A percentile compares a stretch with the other conserved stretches of the same genome.
These are phyloP conservation scores for Fusarium agapanthi DNA, from an alignment of 2,329 filamentous ascomycete genomes.

Conservation along the genomic window DNA sequence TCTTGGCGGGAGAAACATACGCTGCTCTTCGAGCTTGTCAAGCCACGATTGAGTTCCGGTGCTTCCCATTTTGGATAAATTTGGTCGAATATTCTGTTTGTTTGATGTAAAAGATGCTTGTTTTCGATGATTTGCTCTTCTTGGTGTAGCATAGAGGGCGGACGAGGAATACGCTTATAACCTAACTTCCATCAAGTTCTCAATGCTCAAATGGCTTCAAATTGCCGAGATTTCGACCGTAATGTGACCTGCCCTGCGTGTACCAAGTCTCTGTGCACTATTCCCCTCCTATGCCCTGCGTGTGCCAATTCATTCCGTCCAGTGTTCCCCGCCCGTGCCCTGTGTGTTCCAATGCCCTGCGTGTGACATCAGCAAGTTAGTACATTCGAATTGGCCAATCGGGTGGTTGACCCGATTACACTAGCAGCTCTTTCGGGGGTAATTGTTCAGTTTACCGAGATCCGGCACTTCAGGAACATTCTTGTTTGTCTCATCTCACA, in stretches of 20 bases:
- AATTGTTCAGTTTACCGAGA: not conserved
- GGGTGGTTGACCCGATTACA: not conserved
- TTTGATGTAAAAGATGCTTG: not conserved
- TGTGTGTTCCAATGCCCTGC: slow-evolving; percentile 11
- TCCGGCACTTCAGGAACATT: not conserved
- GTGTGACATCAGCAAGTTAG: not conserved
- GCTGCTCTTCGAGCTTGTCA: slow-evolving; percentile 53
- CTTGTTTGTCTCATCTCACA: not conserved
- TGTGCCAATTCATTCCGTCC: not conserved
- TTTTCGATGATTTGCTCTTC: no score
- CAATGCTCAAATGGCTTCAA: no score
- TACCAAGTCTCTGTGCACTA: not conserved
- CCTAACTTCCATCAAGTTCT: not conserved
- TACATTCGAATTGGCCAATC: not conserved
- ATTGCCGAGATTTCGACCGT: not conserved
- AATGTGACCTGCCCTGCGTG: not conserved
- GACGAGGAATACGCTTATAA: not conserved
- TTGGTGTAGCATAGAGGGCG: not conserved
- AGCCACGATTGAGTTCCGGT: slow-evolving; percentile 49
- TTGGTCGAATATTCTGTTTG: no score
- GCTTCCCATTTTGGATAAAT: slow-evolving; percentile 43
- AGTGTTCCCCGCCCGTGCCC: not conserved
- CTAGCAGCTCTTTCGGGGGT: not conserved
- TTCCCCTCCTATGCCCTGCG: slow-evolving; percentile 8
- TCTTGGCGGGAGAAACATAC: slow-evolving; percentile 36